Conservation (phyloP, 2,329 filamentous ascomycete species). For the Paracamarosporium sp. region DNA sequence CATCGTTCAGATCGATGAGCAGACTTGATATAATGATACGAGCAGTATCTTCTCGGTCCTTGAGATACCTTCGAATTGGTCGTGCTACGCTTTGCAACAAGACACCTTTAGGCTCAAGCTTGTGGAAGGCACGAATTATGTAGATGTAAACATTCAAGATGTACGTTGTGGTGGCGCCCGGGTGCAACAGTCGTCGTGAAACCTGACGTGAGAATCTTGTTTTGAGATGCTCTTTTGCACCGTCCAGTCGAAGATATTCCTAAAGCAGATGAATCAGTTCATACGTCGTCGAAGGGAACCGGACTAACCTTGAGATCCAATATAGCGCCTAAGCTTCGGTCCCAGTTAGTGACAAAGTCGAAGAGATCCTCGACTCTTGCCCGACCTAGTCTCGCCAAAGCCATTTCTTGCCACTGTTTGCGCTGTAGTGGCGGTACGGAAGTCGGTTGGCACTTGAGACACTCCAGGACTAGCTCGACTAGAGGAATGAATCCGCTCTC, state of each 20-base stretch:
- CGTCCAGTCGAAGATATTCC: slow-evolving; percentile 71
- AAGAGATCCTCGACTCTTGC: slow-evolving; percentile 76
- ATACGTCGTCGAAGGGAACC: background rate
- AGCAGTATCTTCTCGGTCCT: slow-evolving; percentile 78
- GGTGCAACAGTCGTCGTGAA: slow-evolving; percentile 72
- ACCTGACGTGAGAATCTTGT: slow-evolving; percentile 71
- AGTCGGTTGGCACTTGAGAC: slow-evolving; percentile 36
- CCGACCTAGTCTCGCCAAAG: slow-evolving; percentile 70
- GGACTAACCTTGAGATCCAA: slow-evolving; percentile 68
- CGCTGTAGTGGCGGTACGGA: slow-evolving; percentile 53
- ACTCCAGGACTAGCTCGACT: slow-evolving; percentile 65
- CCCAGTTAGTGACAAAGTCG: slow-evolving; percentile 80
- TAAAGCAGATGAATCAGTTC: slow-evolving; percentile 40
- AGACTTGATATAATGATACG: slow-evolving; percentile 78
- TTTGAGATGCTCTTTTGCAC: slow-evolving; percentile 73
- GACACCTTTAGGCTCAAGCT: slow-evolving; percentile 78
- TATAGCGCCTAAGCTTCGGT: slow-evolving; percentile 72
- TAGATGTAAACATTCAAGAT: slow-evolving; percentile 80
- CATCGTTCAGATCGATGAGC: slow-evolving; percentile 66
- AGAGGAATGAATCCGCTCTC: slow-evolving; percentile 71
- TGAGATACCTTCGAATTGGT: slow-evolving; percentile 76
- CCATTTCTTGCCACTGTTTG: slow-evolving; percentile 74
- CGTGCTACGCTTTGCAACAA: slow-evolving; percentile 76
- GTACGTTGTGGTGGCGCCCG: slow-evolving; percentile 76
- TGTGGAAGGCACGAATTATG: slow-evolving; percentile 79